Conservation (phyloP, 2,329 filamentous ascomycete genomes). For the Monosporascus sp. region DNA sequence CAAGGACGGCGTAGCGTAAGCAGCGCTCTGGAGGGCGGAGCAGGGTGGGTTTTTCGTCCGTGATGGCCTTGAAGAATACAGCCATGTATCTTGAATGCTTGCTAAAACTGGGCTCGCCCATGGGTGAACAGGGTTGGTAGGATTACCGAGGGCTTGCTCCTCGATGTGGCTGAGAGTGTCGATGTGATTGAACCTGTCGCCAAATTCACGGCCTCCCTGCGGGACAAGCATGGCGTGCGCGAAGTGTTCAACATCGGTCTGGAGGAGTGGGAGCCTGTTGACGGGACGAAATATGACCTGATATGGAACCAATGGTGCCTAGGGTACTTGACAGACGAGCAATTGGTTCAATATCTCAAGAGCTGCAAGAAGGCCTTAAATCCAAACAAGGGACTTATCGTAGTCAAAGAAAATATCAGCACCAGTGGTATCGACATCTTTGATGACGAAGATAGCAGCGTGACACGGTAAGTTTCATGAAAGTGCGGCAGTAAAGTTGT, state of each 20-base stretch:
- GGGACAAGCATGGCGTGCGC: slow-evolving; percentile 52
- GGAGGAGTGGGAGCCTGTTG: slow-evolving; percentile 59
- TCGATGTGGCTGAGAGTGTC: slow-evolving; percentile 62
- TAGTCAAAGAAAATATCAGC: slow-evolving; percentile 77
- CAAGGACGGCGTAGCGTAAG: slow-evolving; percentile 24
- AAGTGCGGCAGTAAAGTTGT: slow-evolving; percentile 30
- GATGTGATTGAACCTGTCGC: slow-evolving; percentile 82
- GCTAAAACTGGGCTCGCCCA: background rate
- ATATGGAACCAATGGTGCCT: slow-evolving; percentile 93
- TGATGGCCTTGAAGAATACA: background rate
- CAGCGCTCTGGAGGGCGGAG: slow-evolving; percentile 35
- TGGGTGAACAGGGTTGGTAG: slow-evolving; percentile 63
- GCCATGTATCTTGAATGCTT: background rate
- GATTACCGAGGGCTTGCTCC: slow-evolving; percentile 73
- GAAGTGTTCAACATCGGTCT: slow-evolving; percentile 68
- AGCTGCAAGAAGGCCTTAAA: slow-evolving; percentile 47
- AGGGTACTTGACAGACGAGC: slow-evolving; percentile 71
- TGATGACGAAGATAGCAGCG: slow-evolving; percentile 70
- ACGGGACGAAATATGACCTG: slow-evolving; percentile 62
- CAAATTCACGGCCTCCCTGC: slow-evolving; percentile 68
- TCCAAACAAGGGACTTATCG: slow-evolving; percentile 47
- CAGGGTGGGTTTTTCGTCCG: slow-evolving; percentile 29
- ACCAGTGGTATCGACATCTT: slow-evolving; percentile 60
- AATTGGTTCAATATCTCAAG: slow-evolving; percentile 63
- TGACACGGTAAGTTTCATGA: slow-evolving; percentile 67